Base-by-base conservation (phyloP, 2,329 filamentous ascomycete genomes). In the Sporothrix luriei region DNA sequence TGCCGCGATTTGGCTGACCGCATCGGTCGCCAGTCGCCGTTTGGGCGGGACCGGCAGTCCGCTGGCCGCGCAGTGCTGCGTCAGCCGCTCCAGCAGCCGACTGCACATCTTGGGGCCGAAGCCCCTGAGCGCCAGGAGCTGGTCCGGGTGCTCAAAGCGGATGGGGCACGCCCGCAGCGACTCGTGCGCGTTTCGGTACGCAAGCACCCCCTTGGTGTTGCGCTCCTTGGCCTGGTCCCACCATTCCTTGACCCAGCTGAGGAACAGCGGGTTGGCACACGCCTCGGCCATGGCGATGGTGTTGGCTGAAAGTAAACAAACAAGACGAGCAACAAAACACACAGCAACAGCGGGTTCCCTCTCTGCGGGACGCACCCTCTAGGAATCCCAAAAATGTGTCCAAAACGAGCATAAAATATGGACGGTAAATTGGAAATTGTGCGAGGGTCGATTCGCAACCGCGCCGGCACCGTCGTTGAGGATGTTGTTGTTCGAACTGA, bases 181-280 rank as follows among this genome's bases (percentile, higher is more conserved):
- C 70, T 92, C 85, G 75, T 92, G 92, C 0, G 92, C 92, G 74
- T 90, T 88, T 73, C 87, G 90, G 78, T 93, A 94, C 0, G 87
- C 89, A n/a, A 84, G 87, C 29, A 88, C 80, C 26, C 90, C 90
- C 76, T 92, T 93, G 21, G 87, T 86, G 76, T 90, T 92, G 59
- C 85, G 85, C 74, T 92, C 87, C 64, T 85, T 84, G 14, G 90
- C 91, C 52, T 85, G 77, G 57, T 93, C 90, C 65, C 90, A 84
- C 90, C 90, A 93, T 81, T 93, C 90, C 75, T 91, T 89, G 66
- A 94, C 87, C 88, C 90, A 94, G 73, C 81, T 80, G 13, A 94
- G 83, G 10, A 93, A 83, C 52, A 92, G 82, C 5, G 91, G 88
- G 74, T 95, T 95, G 19, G 88, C 85, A 73, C 86, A 89, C 38